Evolutionary conservation across 2,329 filamentous ascomycete genomes (phyloP).

Genomic region (Colletotrichum shisoi): DNA sequence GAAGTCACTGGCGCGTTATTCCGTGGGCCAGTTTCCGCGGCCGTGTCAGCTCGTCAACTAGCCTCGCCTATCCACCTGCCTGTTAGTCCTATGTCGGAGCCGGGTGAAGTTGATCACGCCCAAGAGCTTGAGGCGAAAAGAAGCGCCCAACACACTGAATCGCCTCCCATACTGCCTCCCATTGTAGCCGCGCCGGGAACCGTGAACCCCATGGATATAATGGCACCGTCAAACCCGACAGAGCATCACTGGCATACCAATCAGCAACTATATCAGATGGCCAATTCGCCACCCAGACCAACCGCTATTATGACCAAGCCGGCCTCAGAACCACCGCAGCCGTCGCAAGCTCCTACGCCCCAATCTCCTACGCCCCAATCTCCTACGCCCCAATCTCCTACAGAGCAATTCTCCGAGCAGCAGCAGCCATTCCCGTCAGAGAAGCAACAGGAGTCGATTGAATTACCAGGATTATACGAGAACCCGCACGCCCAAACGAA

Average conservation of each 20-base stretch:
- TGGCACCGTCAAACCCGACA: slow-evolving; percentile 53
- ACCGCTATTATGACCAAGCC: slow-evolving; percentile 42
- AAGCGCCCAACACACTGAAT: slow-evolving; percentile 9
- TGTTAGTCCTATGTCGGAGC: slow-evolving; percentile 29
- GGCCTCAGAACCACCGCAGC: slow-evolving; percentile 41
- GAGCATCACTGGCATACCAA: slow-evolving; percentile 48
- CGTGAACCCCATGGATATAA: slow-evolving; percentile 63
- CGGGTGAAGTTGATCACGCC: slow-evolving; percentile 15
- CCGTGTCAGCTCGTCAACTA: slow-evolving; percentile 5
- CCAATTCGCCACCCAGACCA: slow-evolving; percentile 38
- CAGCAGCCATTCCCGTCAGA: slow-evolving; percentile 10
- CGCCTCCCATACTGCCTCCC: slow-evolving; percentile 43
- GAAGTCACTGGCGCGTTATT: slow-evolving; percentile 40
- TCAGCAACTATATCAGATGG: slow-evolving; percentile 49
- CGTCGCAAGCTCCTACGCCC: slow-evolving; percentile 44
- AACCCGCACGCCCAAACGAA: slow-evolving; percentile 12
- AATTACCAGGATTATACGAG: slow-evolving; percentile 1
- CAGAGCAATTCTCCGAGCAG: slow-evolving; percentile 22
- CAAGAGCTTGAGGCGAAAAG: slow-evolving; percentile 11
- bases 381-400: slow-evolving; percentile 41
- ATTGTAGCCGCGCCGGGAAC: slow-evolving; percentile 54
- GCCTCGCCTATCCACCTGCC: slow-evolving; percentile 30
- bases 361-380: slow-evolving; percentile 42
- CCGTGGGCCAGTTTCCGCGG: slow-evolving; percentile 7
- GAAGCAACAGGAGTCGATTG: slow-evolving; percentile 20